These are phyloP conservation scores for Corchorus capsularis DNA, from an alignment of 345 rosid genomes.

Conservation along the genomic window DNA sequence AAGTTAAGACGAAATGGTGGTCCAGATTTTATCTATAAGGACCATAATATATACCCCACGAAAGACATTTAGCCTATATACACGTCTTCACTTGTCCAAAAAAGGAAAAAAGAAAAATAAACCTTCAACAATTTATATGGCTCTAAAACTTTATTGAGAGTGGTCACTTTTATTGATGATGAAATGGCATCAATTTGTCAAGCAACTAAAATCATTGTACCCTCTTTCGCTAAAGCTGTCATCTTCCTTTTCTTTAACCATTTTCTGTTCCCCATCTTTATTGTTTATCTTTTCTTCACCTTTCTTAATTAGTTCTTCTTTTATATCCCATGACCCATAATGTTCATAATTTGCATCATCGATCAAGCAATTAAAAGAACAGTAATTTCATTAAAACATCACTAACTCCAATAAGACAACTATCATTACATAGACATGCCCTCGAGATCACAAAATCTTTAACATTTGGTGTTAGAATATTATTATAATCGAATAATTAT, in stretches of 20 bases:
- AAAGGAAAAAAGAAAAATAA: neutral
- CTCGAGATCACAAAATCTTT: neutral
- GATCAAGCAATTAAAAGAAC: neutral
- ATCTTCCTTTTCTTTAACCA: conserved; percentile 1
- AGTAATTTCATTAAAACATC: neutral
- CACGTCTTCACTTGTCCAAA: conserved; percentile 5
- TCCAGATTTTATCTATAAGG: conserved; percentile 5
- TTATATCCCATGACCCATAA: neutral
- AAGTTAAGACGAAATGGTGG: neutral
- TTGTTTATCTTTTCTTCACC: neutral
- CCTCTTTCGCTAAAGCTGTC: conserved; percentile 24
- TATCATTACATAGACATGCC: conserved; percentile 9
- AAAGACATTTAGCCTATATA: neutral
- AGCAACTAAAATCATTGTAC: conserved; percentile 30
- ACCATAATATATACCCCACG: neutral
- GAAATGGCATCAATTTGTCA: conserved; percentile 14
- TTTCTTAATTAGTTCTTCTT: neutral
- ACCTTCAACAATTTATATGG: conserved; percentile 6
- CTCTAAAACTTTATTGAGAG: conserved; percentile 19
- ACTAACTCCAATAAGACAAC: conserved; percentile 4
- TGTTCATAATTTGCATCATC: neutral
- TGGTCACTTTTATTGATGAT: conserved; percentile 18
- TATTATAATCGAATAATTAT: neutral
- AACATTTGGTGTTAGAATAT: neutral
- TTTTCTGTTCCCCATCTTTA: neutral